Evolutionary conservation across 257 asterid species (phyloP), one percentile per base, ranked within the genome.

Genomic region (Avicennia marina): DNA sequence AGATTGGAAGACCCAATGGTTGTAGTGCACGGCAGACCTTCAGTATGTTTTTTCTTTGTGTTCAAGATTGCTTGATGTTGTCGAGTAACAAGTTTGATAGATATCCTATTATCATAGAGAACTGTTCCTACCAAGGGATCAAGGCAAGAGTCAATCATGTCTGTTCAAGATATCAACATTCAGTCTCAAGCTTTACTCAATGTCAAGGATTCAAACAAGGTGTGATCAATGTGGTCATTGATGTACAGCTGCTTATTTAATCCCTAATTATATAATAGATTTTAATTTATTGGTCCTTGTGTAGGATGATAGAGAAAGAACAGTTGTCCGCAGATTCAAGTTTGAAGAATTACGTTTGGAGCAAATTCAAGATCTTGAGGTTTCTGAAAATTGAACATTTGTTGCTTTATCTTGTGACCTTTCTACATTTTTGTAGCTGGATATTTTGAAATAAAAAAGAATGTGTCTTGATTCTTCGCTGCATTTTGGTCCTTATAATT

Each of bases 351-450:
- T 82, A 50, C 98, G 96, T 42, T 53, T 81, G 61, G 98, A 91
- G 77, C 98, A 91, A 76, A 85, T 91, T 71, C 98, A 91, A 78
- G 98, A 91, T 73, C 95, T 88, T 42, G 96, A 91, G 98, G 98
- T 91, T 66, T 72, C 66, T 60, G 26, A 61, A 70, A 82, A 31
- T 58, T 43, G 47, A 26, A 19, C n/a, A 27, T 46, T 50, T 40
- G 54, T 57, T 66, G 50, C 10, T 47, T 60, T 2, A 38, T 47
- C 49, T 43, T 59, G 25, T 44, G 52, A n/a, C 33, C 42, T 27
- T 24, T 26, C 40, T 46, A 21, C 11, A 40, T 27, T 56, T 26
- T 58, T 31, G 7, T 53, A 8, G 13, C 31, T 34, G 13, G 22
- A 43, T 29, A 12, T 16, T 60, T 13, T 46, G 25, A n/a, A n/a